These are phyloP conservation scores for Juncus inflexus DNA, from an alignment of 176 grass and related monocot genomes.

Conservation along the genomic window DNA sequence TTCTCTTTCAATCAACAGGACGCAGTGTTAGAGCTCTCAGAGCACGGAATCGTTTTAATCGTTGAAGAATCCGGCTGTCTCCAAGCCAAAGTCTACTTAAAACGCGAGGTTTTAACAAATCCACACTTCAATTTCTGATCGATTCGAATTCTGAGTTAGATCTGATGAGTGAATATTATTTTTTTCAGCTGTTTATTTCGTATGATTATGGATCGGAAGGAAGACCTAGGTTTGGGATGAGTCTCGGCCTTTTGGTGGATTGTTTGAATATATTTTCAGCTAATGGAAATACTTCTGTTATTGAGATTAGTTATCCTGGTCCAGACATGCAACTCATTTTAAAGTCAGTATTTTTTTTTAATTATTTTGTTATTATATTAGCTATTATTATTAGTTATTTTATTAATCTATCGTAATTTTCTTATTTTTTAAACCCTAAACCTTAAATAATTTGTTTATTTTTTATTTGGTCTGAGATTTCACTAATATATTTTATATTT, in stretches of 20 bases:
- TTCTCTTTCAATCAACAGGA: constrained; percentile 32
- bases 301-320: constrained; percentile 82
- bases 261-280: constrained; percentile 71
- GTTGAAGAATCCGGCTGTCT: constrained; percentile 85
- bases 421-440: not conserved
- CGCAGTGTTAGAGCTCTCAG: constrained; percentile 66
- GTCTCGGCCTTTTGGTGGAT: constrained; percentile 73
- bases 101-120: constrained; percentile 55
- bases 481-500: no score
- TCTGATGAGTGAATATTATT: not conserved
- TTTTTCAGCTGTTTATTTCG: constrained; percentile 59
- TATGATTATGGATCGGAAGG: constrained; percentile 61
- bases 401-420: not conserved
- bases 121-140: not conserved
- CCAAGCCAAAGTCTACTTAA: constrained; percentile 92
- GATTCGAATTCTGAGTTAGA: not conserved
- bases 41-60: constrained; percentile 71
- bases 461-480: no score
- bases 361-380: not conserved
- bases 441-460: no score
- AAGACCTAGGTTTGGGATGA: constrained; percentile 63
- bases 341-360: constrained; percentile 42
- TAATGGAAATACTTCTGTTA: constrained; percentile 41
- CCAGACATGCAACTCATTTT: constrained; percentile 91
- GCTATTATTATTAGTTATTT: not conserved